A percentile compares a stretch with the other conserved stretches of the same genome.
Evolutionary conservation across 164 flowering plant genomes (phyloP).

Genomic region (Chloranthus sessilifolius): DNA sequence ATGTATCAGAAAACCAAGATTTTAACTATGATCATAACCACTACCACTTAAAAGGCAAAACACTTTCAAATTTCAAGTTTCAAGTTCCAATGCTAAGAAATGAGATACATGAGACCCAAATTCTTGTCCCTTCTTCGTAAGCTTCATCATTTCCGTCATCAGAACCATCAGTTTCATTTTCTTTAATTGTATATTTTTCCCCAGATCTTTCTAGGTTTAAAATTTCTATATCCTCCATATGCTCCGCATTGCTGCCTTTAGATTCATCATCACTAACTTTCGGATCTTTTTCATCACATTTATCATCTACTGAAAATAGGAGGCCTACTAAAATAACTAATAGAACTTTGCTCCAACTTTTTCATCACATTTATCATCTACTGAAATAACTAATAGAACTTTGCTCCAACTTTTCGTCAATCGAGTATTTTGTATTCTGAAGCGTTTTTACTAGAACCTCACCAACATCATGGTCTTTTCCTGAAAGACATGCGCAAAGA

Average conservation of each 20-base stretch:
- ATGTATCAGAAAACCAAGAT: too few relatives aligned
- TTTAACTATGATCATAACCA: too few relatives aligned
- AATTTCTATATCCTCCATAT: constrained; percentile 12
- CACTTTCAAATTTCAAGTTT: too few relatives aligned
- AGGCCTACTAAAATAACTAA: too few relatives aligned
- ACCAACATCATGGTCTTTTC: constrained; percentile 69
- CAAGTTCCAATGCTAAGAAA: too few relatives aligned
- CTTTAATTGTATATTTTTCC: constrained; percentile 8
- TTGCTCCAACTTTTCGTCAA: constrained; percentile 77
- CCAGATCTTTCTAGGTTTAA: constrained; percentile 22
- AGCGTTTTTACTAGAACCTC: constrained; percentile 72
- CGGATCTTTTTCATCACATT: constrained; percentile 4
- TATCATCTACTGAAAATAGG: too few relatives aligned
- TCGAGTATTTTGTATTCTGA: constrained; percentile 75
- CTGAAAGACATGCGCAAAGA: too few relatives aligned
- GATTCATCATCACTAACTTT: too few relatives aligned
- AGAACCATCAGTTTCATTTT: constrained; percentile 20
- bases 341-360: constrained; percentile 9
- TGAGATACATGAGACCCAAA: too few relatives aligned
- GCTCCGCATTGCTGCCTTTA: too few relatives aligned
- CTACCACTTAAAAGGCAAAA: too few relatives aligned
- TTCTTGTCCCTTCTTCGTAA: constrained; percentile 13
- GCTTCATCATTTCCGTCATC: constrained; percentile 29
- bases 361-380: constrained; percentile 23
- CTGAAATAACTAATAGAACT: constrained; percentile 60